A percentile compares a stretch with the other conserved stretches of the same genome.
These are phyloP conservation scores for Massariosphaeria phaeospora DNA, from an alignment of 495 filamentous ascomycete species.

Conservation along the genomic window DNA sequence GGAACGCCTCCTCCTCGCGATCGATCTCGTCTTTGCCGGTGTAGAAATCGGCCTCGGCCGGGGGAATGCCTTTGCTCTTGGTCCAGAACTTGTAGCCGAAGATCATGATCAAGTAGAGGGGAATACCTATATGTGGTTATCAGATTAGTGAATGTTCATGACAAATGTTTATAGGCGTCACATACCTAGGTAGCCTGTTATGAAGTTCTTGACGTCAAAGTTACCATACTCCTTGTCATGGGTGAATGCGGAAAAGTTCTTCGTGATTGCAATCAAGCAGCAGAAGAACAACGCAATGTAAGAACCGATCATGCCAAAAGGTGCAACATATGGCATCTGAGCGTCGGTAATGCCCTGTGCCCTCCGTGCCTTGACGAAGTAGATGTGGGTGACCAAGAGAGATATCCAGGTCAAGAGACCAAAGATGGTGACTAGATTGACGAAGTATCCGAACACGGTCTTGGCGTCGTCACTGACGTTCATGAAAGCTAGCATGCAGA, in stretches of 20 bases:
- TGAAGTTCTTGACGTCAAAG: constrained; percentile 64
- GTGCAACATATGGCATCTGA: constrained; percentile 66
- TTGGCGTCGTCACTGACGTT: constrained; percentile 65
- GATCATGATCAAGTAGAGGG: constrained; percentile 48
- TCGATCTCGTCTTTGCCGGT: constrained; percentile 70
- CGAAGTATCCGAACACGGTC: constrained; percentile 76
- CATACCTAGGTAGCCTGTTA: constrained; percentile 79
- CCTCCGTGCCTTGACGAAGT: constrained; percentile 66
- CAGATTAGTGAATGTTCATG: no score
- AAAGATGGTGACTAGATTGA: constrained; percentile 55
- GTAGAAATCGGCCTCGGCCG: constrained; percentile 62
- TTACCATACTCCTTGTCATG: constrained; percentile 48
- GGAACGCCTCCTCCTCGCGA: constrained; percentile 64
- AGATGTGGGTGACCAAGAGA: constrained; percentile 76
- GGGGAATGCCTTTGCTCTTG: constrained; percentile 49
- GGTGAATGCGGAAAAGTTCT: constrained; percentile 72
- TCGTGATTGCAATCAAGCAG: constrained; percentile 65
- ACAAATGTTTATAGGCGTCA: no score
- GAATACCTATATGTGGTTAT: no score
- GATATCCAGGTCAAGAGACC: constrained; percentile 72
- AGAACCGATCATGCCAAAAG: constrained; percentile 63
- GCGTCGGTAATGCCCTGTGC: constrained; percentile 65
- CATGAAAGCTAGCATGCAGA: constrained; percentile 71
- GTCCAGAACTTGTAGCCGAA: constrained; percentile 63
- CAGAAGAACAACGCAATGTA: constrained; percentile 64